phyloP scores from a whole-genome alignment of 768 basidiomycete species.

The Paxillus rubicundulus region DNA sequence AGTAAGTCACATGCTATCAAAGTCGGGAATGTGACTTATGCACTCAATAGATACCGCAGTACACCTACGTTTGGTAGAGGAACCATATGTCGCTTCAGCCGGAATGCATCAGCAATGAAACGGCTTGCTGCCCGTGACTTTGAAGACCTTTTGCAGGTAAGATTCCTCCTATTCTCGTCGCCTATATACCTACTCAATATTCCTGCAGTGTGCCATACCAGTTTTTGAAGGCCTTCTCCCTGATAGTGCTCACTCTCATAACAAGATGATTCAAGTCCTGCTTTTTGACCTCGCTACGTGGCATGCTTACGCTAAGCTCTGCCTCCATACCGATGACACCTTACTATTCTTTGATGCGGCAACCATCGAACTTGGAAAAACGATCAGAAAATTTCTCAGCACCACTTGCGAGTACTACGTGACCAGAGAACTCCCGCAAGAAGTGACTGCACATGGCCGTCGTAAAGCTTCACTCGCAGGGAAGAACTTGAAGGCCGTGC shows the following conservation, averaged over 20 bases:
- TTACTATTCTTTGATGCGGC: constrained; percentile 18
- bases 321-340: constrained; percentile 27
- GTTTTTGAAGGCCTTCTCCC: constrained; percentile 37
- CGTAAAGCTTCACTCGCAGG: constrained; percentile 4
- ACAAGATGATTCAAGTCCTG: constrained; percentile 20
- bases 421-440: constrained; percentile 31
- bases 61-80: constrained; percentile 7
- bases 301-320: constrained; percentile 37
- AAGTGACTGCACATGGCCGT: constrained; percentile 24
- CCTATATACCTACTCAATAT: neutral
- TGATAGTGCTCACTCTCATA: constrained; percentile 11
- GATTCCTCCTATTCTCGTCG: neutral
- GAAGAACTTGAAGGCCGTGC: neutral
- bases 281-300: constrained; percentile 31
- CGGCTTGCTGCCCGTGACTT: constrained; percentile 7
- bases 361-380: constrained; percentile 21
- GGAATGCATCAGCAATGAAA: constrained; percentile 8
- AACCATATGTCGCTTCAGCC: neutral
- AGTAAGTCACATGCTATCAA: constrained; percentile 1
- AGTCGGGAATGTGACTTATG: neutral
- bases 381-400: constrained; percentile 22
- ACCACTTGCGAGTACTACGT: constrained; percentile 21
- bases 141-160: constrained; percentile 9
- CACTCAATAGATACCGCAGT: constrained; percentile 4
- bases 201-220: constrained; percentile 33